These are phyloP conservation scores for Quercus glauca DNA, from an alignment of 306 rosid genomes.

Conservation along the genomic window DNA sequence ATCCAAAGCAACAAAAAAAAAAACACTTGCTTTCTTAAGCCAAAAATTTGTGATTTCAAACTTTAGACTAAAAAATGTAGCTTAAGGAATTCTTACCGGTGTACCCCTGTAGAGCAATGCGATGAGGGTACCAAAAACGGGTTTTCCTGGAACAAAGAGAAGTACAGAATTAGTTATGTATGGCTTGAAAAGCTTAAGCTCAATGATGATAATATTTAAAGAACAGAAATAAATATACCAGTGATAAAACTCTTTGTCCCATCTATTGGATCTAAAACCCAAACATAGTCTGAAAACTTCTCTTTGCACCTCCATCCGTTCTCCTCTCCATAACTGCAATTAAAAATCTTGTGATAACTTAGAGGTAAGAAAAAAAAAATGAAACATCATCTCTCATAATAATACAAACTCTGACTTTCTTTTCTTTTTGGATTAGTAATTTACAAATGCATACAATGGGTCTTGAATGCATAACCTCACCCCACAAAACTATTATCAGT, in stretches of 20 bases:
- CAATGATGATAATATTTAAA: neutral
- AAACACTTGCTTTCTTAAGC: neutral
- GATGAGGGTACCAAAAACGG: constrained; percentile 89
- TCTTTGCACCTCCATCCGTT: constrained; percentile 88
- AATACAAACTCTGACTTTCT: too few species aligned
- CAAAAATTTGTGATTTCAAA: neutral
- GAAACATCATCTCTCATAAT: neutral
- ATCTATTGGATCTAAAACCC: constrained; percentile 97
- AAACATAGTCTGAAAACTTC: constrained; percentile 67
- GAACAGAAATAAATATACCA: constrained; percentile 41
- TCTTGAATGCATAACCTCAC: neutral
- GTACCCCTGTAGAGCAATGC: constrained; percentile 68
- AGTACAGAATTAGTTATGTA: constrained; percentile 1
- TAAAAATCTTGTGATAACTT: neutral
- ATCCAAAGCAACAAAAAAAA: neutral
- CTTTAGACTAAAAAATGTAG: constrained; percentile 13
- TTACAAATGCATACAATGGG: neutral
- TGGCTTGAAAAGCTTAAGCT: neutral
- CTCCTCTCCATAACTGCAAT: constrained; percentile 88
- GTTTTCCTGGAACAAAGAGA: constrained; percentile 66
- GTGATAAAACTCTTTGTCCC: constrained; percentile 96
- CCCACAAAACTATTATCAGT: neutral
- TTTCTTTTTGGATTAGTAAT: neutral
- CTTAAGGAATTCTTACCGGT: constrained; percentile 59
- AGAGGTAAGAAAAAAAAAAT: constrained; percentile 8